Conservation (phyloP, 2,329 filamentous ascomycete species). For the Periconia sp. region DNA sequence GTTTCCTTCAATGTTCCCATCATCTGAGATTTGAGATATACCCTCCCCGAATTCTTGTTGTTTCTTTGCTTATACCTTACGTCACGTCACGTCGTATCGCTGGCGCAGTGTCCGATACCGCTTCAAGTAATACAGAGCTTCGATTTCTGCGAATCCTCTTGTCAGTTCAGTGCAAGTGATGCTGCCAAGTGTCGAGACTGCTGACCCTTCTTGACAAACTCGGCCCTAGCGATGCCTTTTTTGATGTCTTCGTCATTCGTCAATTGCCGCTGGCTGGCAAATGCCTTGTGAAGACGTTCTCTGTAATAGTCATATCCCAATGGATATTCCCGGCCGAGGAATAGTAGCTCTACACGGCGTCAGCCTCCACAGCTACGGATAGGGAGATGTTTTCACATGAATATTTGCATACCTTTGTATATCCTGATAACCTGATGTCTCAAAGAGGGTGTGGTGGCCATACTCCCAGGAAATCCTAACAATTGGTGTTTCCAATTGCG, state of each 20-base stretch:
- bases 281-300: constrained; percentile 79
- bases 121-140: constrained; percentile 93
- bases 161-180: neutral
- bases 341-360: constrained; percentile 70
- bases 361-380: neutral
- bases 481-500: neutral
- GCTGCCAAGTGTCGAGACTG: neutral
- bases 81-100: constrained; percentile 63
- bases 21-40: constrained; percentile 22
- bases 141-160: constrained; percentile 66
- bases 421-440: constrained; percentile 78
- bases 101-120: constrained; percentile 83
- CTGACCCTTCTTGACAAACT: constrained; percentile 88
- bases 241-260: constrained; percentile 74
- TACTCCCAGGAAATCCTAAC: constrained; percentile 3
- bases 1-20: constrained; percentile 1
- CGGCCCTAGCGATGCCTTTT: constrained; percentile 72
- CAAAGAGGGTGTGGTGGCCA: constrained; percentile 54
- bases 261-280: constrained; percentile 72
- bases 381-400: neutral
- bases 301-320: constrained; percentile 82
- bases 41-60: constrained; percentile 6
- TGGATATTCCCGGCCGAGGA: constrained; percentile 84
- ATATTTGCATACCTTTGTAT: constrained; percentile 71
- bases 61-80: constrained; percentile 1